phyloP scores from a whole-genome alignment of 148 eudicot genomes.

The Cornus florida region DNA sequence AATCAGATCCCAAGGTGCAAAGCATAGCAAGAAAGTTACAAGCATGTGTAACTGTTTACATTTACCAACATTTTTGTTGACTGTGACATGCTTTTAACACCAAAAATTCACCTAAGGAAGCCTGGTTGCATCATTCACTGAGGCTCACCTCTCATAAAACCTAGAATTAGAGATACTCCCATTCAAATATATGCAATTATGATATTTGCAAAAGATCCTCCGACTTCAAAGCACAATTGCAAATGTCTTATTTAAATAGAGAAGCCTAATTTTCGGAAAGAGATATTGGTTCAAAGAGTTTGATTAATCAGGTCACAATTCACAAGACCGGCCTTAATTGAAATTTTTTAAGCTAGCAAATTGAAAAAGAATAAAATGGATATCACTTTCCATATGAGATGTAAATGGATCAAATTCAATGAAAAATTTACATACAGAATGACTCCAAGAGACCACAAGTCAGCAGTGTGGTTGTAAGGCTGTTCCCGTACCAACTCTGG shows the following conservation, averaged over 20 bases:
- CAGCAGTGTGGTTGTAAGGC: conserved; percentile 98
- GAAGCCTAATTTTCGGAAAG: neutral
- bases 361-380: neutral
- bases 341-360: neutral
- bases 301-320: neutral
- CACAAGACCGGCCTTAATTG: neutral
- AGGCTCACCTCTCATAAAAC: conserved; percentile 6
- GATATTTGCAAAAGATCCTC: neutral
- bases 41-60: neutral
- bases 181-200: too few relatives aligned
- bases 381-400: neutral
- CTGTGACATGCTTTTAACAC: neutral
- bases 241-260: neutral
- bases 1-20: neutral
- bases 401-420: neutral
- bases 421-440: conserved; percentile 63
- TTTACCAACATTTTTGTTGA: neutral
- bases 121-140: neutral
- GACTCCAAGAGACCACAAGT: conserved; percentile 98
- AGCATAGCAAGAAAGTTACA: neutral
- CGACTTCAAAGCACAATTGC: neutral
- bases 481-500: conserved; percentile 99
- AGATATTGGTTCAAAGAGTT: neutral
- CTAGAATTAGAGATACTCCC: neutral
- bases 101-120: neutral